Evolutionary conservation across 192 early-diverging fungal genomes (phyloP).

Genomic region (Diversispora eburnea): DNA sequence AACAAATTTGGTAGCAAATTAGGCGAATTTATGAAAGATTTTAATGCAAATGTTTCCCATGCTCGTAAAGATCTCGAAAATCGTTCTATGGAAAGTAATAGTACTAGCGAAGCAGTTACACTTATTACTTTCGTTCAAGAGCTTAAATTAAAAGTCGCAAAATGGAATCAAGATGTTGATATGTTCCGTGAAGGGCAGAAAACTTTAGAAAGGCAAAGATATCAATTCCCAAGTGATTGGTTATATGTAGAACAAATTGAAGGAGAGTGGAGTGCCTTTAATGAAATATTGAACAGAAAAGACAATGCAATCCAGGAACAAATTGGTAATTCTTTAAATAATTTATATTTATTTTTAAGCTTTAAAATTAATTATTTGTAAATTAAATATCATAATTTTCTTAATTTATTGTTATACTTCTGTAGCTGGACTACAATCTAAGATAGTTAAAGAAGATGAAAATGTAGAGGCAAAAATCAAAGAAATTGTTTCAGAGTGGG

Average conservation of each 20-base stretch:
- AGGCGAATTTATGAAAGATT: slow-evolving; percentile 74
- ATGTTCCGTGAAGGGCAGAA: slow-evolving; percentile 89
- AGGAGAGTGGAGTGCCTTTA: slow-evolving; percentile 97
- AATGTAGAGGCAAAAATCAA: slow-evolving; percentile 79
- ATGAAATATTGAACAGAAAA: slow-evolving; percentile 89
- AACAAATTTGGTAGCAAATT: slow-evolving; percentile 85
- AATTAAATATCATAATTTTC: too few species aligned
- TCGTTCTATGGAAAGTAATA: slow-evolving; percentile 75
- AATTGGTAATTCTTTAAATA: slow-evolving; percentile 53
- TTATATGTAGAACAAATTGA: slow-evolving; percentile 92
- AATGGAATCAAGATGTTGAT: slow-evolving; percentile 81
- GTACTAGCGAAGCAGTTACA: slow-evolving; percentile 85
- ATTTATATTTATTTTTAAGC: slow-evolving; percentile 19
- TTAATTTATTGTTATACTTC: slow-evolving; percentile 3
- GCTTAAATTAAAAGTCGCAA: slow-evolving; percentile 75
- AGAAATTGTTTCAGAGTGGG: slow-evolving; percentile 86
- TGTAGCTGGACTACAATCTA: slow-evolving; percentile 83
- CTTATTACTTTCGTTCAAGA: slow-evolving; percentile 97
- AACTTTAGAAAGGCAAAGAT: slow-evolving; percentile 88
- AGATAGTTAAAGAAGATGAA: slow-evolving; percentile 93
- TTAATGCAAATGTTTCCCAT: slow-evolving; percentile 70
- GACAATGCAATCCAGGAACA: slow-evolving; percentile 92
- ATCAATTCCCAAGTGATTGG: slow-evolving; percentile 94
- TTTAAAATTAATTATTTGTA: too few species aligned
- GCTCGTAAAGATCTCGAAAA: slow-evolving; percentile 85